These are phyloP conservation scores for Cryptococcus maquisensis DNA, from an alignment of 1,284 basidiomycete genomes.

Conservation along the genomic window DNA sequence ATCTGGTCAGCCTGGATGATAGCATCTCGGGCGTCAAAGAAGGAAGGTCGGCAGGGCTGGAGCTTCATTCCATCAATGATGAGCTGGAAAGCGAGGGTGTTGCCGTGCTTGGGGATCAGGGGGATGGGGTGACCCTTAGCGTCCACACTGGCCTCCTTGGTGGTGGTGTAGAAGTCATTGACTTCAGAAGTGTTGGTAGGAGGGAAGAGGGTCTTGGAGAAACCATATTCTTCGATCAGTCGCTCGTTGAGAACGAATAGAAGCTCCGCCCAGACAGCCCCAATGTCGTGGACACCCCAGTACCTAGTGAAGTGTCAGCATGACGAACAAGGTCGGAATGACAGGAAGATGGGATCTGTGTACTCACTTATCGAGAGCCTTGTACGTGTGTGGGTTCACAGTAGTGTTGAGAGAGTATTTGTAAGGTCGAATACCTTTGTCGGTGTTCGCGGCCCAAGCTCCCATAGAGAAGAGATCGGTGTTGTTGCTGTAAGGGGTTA, in stretches of 20 bases:
- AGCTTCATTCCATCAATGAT: slow-evolving; percentile 90
- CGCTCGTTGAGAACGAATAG: slow-evolving; percentile 77
- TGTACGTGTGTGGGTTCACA: slow-evolving; percentile 86
- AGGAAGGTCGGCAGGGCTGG: slow-evolving; percentile 83
- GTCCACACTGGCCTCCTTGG: slow-evolving; percentile 31
- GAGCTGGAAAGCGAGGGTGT: slow-evolving; percentile 80
- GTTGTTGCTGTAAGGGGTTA: slow-evolving; percentile 41
- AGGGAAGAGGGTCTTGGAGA: slow-evolving; percentile 72
- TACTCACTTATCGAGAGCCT: slow-evolving; percentile 75
- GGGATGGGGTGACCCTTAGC: slow-evolving; percentile 54
- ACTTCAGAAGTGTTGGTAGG: slow-evolving; percentile 52
- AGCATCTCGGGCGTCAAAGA: slow-evolving; percentile 88
- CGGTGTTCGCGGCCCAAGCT: slow-evolving; percentile 81
- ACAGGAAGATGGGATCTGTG: not conserved
- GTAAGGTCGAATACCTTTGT: slow-evolving; percentile 79
- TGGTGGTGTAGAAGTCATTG: slow-evolving; percentile 64
- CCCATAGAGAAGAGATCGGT: slow-evolving; percentile 72
- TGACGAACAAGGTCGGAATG: not conserved
- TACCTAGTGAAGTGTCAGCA: slow-evolving; percentile 11
- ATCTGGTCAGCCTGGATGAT: slow-evolving; percentile 90
- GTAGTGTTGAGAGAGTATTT: slow-evolving; percentile 71
- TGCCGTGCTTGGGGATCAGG: slow-evolving; percentile 84
- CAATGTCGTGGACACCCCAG: slow-evolving; percentile 65
- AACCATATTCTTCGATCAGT: slow-evolving; percentile 76
- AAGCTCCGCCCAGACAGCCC: slow-evolving; percentile 94